Evolutionary conservation across 208 protist species (phyloP).

Genomic region (Acanthamoeba lenticulata): DNA sequence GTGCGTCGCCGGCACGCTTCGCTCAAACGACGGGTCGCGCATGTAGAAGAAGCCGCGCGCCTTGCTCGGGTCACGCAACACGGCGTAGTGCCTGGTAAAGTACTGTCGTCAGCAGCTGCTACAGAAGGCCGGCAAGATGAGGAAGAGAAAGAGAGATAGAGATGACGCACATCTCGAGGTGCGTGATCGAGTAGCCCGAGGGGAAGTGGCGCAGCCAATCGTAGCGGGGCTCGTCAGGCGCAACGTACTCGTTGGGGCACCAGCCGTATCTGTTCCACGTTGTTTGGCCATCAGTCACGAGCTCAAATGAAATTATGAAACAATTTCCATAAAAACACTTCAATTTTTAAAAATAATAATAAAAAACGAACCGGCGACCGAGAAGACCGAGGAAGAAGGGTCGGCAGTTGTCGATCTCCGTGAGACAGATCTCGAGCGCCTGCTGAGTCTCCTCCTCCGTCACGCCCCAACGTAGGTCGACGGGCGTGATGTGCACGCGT

Average conservation of each 20-base stretch:
- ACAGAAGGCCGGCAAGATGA: neutral
- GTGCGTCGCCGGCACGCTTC: conserved; percentile 10
- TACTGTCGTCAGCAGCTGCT: neutral
- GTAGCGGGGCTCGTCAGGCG: conserved; percentile 60
- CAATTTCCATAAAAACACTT: too few species aligned
- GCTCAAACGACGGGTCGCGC: conserved; percentile 65
- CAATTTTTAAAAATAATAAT: conserved; percentile 47
- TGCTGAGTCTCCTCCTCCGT: conserved; percentile 88
- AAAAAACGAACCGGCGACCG: conserved; percentile 87
- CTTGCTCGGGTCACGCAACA: conserved; percentile 71
- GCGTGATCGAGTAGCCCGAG: conserved; percentile 91
- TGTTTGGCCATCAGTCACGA: too few species aligned
- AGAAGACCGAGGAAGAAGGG: conserved; percentile 93
- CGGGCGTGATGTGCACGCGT: conserved; percentile 86
- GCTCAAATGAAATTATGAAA: too few species aligned
- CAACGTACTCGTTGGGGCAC: conserved; percentile 46
- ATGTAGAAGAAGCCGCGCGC: conserved; percentile 88
- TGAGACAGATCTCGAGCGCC: conserved; percentile 90
- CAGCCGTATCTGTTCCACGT: conserved; percentile 45
- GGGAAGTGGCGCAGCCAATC: conserved; percentile 81
- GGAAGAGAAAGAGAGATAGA: too few species aligned
- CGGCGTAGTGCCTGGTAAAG: conserved; percentile 80
- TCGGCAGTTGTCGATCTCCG: conserved; percentile 93
- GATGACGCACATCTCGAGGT: conserved; percentile 91
- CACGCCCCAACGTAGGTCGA: conserved; percentile 96